Evolutionary conservation across 495 filamentous ascomycete species (phyloP).

Genomic region (Darksidea phi): DNA sequence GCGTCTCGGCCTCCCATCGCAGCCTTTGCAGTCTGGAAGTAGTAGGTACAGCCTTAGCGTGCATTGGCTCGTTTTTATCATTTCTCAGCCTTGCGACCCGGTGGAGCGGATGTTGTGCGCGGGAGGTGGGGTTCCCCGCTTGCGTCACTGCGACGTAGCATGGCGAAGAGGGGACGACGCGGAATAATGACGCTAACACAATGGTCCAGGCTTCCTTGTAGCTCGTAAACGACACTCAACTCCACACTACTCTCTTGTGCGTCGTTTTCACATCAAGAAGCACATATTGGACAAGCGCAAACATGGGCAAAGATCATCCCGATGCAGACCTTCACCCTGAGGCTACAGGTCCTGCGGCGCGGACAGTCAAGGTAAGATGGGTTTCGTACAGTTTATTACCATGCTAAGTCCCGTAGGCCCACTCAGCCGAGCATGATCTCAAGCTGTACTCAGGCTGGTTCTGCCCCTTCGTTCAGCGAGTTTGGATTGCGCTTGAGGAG

Average conservation of each 20-base stretch:
- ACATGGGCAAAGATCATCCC: constrained; percentile 38
- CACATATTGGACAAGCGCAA: neutral
- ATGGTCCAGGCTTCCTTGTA: neutral
- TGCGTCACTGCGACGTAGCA: constrained; percentile 20
- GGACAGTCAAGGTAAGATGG: constrained; percentile 45
- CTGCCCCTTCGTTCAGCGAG: constrained; percentile 56
- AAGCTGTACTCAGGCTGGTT: constrained; percentile 68
- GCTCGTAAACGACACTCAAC: neutral
- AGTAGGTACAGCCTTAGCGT: no score
- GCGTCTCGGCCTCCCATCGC: neutral
- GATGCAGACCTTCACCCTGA: constrained; percentile 53
- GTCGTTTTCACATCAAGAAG: neutral
- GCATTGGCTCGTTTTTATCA: neutral
- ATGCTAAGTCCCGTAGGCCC: constrained; percentile 41
- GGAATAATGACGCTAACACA: neutral
- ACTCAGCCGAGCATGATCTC: constrained; percentile 44
- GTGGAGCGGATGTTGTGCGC: neutral
- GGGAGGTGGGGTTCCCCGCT: constrained; percentile 15
- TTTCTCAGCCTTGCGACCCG: neutral
- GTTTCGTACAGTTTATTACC: neutral
- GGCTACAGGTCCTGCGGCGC: constrained; percentile 54
- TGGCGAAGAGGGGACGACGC: neutral
- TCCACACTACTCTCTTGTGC: no score
- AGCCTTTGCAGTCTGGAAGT: no score
- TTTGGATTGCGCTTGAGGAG: constrained; percentile 67